A percentile compares a stretch with the other conserved stretches of the same genome.
Evolutionary conservation across 805 yeast genomes (phyloP).

Genomic region (Saccharomyces paradoxus): DNA sequence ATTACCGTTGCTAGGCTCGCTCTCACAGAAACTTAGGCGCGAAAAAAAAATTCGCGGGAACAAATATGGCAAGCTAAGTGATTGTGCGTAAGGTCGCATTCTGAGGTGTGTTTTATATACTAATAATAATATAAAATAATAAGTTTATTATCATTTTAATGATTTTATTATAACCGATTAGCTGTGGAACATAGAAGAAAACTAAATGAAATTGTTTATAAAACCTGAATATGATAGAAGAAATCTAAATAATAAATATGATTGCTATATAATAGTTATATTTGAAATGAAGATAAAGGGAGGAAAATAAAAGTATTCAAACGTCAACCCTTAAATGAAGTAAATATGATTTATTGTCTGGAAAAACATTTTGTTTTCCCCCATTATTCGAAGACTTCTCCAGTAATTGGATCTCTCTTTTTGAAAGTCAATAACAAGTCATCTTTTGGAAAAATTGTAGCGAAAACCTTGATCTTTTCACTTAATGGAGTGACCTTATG

Average conservation of each 20-base stretch:
- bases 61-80: background rate
- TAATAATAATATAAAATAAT: no score
- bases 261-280: background rate
- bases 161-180: no score
- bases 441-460: conserved; percentile 96
- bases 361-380: conserved; percentile 7
- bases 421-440: conserved; percentile 76
- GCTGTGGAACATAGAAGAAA: background rate
- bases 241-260: background rate
- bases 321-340: conserved; percentile 4
- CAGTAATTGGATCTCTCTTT: conserved; percentile 46
- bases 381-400: conserved; percentile 21
- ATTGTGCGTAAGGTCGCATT: background rate
- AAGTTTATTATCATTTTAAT: no score
- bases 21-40: no score
- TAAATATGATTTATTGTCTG: conserved; percentile 16
- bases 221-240: background rate
- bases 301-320: conserved; percentile 1
- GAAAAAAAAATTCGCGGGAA: background rate
- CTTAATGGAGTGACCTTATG: conserved; percentile 78
- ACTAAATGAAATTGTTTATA: background rate
- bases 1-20: background rate
- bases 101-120: no score
- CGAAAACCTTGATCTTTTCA: conserved; percentile 92
- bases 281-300: background rate